A percentile compares a stretch with the other conserved stretches of the same genome.
These are phyloP conservation scores for Aegilops longissima DNA, from an alignment of 176 grass and related monocot genomes.

Conservation along the genomic window DNA sequence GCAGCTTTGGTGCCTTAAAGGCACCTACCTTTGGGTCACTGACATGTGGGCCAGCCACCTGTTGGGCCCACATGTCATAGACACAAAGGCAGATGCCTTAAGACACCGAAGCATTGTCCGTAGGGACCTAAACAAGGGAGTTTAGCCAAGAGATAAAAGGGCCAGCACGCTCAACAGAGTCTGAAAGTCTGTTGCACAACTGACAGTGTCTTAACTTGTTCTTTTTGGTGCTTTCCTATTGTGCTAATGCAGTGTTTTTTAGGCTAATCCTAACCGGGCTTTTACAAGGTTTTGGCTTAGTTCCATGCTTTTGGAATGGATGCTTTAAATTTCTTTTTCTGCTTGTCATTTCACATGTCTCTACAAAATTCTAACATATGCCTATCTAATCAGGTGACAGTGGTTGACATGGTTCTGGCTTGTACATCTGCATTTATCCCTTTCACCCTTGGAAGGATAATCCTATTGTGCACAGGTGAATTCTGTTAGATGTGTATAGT, in stretches of 20 bases:
- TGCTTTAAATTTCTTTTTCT: not conserved
- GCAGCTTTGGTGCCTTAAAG: too few relatives aligned
- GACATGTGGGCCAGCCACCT: too few relatives aligned
- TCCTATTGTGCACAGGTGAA: not conserved
- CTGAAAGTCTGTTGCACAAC: not conserved
- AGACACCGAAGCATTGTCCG: too few relatives aligned
- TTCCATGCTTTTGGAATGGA: not conserved
- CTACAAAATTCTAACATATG: not conserved
- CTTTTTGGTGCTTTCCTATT: not conserved
- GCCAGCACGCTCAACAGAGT: too few relatives aligned
- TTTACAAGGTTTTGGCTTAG: not conserved
- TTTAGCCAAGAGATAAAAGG: too few relatives aligned
- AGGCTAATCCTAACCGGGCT: not conserved
- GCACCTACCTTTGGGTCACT: too few relatives aligned
- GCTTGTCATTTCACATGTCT: not conserved
- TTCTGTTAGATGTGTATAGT: not conserved
- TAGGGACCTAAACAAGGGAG: too few relatives aligned
- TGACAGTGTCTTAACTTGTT: not conserved
- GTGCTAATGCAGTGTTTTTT: not conserved
- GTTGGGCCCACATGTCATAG: too few relatives aligned
- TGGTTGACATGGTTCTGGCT: slow-evolving; percentile 18
- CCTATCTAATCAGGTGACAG: slow-evolving; percentile 15
- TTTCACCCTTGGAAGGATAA: slow-evolving; percentile 33
- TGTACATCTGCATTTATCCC: slow-evolving; percentile 25
- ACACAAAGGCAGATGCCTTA: too few relatives aligned